Evolutionary conservation across 495 filamentous ascomycete species (phyloP).

Genomic region (Lepraria neglecta): DNA sequence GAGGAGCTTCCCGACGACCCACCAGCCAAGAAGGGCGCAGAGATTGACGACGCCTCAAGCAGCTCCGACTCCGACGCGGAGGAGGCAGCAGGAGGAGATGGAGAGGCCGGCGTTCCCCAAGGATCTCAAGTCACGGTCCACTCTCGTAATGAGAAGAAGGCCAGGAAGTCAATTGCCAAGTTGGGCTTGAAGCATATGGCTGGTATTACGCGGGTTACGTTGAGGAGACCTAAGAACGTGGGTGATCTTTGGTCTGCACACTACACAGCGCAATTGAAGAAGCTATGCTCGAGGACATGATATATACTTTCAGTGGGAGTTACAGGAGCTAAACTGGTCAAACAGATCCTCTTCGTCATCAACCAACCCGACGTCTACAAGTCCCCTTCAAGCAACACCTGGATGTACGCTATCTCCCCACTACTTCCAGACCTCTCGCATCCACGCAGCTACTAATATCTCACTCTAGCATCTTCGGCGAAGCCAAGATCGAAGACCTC

Average conservation of each 20-base stretch:
- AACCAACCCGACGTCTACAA: conserved; percentile 99
- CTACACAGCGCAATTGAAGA: background rate
- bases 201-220: conserved; percentile 95
- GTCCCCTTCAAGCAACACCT: conserved; percentile 95
- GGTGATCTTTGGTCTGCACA: conserved; percentile 28
- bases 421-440: background rate
- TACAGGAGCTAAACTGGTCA: conserved; percentile 22
- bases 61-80: conserved; percentile 69
- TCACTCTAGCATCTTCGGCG: conserved; percentile 82
- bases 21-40: conserved; percentile 60
- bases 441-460: conserved; percentile 17
- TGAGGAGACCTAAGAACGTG: conserved; percentile 97
- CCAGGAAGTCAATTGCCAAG: conserved; percentile 96
- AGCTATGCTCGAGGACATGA: too few relatives aligned
- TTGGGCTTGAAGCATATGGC: conserved; percentile 91
- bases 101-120: conserved; percentile 65
- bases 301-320: background rate
- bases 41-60: conserved; percentile 71
- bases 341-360: conserved; percentile 96
- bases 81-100: conserved; percentile 56
- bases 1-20: conserved; percentile 95
- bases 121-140: conserved; percentile 85
- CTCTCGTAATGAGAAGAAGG: conserved; percentile 99
- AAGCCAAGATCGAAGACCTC: conserved; percentile 99
- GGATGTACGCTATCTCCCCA: conserved; percentile 65